phyloP scores from a whole-genome alignment of 73 alveolate species.

The Uronychia setigera region DNA sequence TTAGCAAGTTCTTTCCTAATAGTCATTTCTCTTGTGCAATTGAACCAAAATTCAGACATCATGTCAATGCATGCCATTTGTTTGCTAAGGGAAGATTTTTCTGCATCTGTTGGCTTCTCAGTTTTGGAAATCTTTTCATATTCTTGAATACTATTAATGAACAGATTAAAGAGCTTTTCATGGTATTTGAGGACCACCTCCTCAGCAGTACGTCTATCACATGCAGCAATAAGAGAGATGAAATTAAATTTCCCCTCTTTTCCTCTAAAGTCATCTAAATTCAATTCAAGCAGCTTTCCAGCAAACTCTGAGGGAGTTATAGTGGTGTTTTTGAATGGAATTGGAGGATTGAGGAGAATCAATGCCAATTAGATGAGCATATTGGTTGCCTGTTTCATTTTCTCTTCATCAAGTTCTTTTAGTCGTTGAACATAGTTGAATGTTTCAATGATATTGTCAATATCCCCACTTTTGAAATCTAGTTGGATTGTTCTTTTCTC shows the following conservation, averaged over 20 bases:
- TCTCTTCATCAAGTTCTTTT: too few species aligned
- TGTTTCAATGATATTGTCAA: neutral
- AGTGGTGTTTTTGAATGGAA: neutral
- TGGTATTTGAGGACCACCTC: neutral
- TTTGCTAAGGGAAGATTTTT: neutral
- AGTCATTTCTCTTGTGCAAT: neutral
- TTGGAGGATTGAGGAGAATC: neutral
- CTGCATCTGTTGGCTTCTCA: neutral
- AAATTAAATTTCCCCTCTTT: neutral
- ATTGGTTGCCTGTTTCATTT: too few species aligned
- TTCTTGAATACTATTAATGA: neutral
- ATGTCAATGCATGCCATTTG: neutral
- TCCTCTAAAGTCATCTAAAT: neutral
- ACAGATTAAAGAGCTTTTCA: neutral
- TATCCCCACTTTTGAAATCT: neutral
- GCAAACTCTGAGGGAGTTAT: neutral
- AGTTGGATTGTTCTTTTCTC: neutral
- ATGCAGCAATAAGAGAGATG: conserved; percentile 15
- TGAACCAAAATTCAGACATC: neutral
- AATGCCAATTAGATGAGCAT: neutral
- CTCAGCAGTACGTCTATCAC: neutral
- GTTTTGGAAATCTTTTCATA: neutral
- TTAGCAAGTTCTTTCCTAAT: neutral
- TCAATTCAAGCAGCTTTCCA: neutral
- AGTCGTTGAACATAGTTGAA: neutral